Base-by-base conservation (phyloP, 192 early-diverging fungal species). In the Geranomyces michiganensis region DNA sequence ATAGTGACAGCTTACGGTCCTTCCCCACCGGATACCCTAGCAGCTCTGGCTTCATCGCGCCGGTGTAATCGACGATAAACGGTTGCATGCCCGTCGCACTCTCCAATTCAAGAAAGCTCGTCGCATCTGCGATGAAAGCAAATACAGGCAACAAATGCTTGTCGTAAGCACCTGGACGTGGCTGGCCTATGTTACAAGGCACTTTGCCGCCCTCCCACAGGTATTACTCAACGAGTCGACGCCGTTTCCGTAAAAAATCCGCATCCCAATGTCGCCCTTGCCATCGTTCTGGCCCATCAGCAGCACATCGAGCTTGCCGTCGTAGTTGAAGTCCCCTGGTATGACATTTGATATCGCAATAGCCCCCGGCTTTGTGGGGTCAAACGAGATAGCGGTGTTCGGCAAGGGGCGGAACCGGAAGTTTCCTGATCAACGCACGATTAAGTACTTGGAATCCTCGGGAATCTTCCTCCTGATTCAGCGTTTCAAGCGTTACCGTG, bases 321-420 rank as follows among this genome's bases (percentile, higher is more conserved):
- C 95, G 72, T 92, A 90, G 69, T 96, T 91, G 59, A 87, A 97
- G 73, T 97, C 95, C 45, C 90, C 92, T 1, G 92, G 88, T 15
- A 95, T 80, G 26, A 94, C 84, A 67, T 92, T 94, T 61, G 84
- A 89, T 45, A 90, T 88, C 3, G 85, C 68, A 46, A 86, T 72
- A 4, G 75, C 56, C 8, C 9, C 30, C 17, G 72, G 41, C 6
- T 67, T 51, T 48, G 9, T 21, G 10, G 56, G 76, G 10, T 76
- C 78, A 70, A 73, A 55, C 26, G 48, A 49, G 24, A 89, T 82
- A 33, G 82, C 84, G 15, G 90, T 84, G 1, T 81, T 76, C 7
- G 80, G 63, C 19, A 82, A 33, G 32, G 59, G 41, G 14, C 47
- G 31, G 33, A 67, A 67, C 2, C 30, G 67, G 62, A 65, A 65